Percentiles rank a stretch among this genome's conserved stretches.
These are phyloP conservation scores for Asclepias syriaca DNA, from an alignment of 257 asterid species.

Conservation along the genomic window DNA sequence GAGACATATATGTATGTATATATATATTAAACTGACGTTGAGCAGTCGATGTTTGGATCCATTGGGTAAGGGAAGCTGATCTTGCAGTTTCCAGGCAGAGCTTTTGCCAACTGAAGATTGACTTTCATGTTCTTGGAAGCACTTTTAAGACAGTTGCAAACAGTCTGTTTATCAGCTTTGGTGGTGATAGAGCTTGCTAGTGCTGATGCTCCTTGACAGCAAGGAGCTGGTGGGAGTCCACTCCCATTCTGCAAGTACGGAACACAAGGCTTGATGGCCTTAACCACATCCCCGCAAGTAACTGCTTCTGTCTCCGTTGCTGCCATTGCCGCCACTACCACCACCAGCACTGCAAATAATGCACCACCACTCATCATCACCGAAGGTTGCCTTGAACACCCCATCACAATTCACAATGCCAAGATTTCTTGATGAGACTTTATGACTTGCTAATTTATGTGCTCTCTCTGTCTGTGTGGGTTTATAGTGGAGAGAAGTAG, in stretches of 20 bases:
- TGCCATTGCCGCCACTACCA: not conserved
- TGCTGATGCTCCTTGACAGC: constrained; percentile 47
- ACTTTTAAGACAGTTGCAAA: constrained; percentile 56
- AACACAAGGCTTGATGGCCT: constrained; percentile 44
- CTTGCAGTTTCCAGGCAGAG: constrained; percentile 51
- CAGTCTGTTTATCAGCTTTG: constrained; percentile 51
- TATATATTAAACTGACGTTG: constrained; percentile 28
- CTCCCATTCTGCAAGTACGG: constrained; percentile 41
- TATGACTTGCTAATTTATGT: not conserved
- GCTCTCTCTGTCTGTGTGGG: not conserved
- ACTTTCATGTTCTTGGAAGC: constrained; percentile 31
- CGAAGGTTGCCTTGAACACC: constrained; percentile 14
- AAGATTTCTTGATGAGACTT: no score
- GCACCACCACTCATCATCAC: no score
- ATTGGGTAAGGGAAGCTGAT: constrained; percentile 39
- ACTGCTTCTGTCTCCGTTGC: constrained; percentile 28
- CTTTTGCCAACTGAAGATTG: constrained; percentile 37
- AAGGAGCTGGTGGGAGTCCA: constrained; percentile 54
- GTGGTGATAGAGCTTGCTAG: constrained; percentile 35
- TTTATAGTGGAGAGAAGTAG: not conserved
- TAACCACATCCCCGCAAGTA: constrained; percentile 50
- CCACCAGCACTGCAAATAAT: no score
- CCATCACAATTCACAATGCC: constrained; percentile 15
- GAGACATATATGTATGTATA: no score
- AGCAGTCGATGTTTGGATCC: constrained; percentile 54